Percentiles rank a stretch among this genome's conserved stretches.
phyloP scores from a whole-genome alignment of 2,329 filamentous ascomycete species.

The Stemphylium vesicarium region DNA sequence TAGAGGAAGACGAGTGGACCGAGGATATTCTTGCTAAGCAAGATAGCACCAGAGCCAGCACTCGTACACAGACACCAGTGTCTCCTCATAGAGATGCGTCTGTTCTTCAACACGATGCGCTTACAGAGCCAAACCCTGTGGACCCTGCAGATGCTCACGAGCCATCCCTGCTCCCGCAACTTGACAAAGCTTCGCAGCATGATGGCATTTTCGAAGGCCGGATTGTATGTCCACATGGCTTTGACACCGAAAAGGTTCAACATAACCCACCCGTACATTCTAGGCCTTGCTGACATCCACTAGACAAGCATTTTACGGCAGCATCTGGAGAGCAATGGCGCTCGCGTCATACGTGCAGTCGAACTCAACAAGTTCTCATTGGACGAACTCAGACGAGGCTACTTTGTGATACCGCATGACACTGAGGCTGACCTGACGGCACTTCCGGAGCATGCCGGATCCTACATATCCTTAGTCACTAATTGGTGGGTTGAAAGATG shows the following conservation, averaged over 20 bases:
- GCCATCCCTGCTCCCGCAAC: slow-evolving; percentile 1
- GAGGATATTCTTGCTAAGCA: slow-evolving; percentile 35
- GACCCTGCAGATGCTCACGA: slow-evolving; percentile 21
- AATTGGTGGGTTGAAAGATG: slow-evolving; percentile 95
- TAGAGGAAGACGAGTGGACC: slow-evolving; percentile 44
- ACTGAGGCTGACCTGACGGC: slow-evolving; percentile 43
- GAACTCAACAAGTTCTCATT: slow-evolving; percentile 33
- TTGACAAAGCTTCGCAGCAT: slow-evolving; percentile 49
- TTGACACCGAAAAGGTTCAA: slow-evolving; percentile 51
- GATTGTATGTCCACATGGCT: slow-evolving; percentile 52
- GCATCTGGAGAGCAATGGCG: slow-evolving; percentile 44
- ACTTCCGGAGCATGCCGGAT: slow-evolving; percentile 45
- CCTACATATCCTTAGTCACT: slow-evolving; percentile 63
- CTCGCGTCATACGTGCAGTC: slow-evolving; percentile 36
- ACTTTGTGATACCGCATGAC: slow-evolving; percentile 56
- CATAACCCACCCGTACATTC: not conserved
- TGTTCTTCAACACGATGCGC: slow-evolving; percentile 12
- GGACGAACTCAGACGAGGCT: slow-evolving; percentile 42
- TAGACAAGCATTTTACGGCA: slow-evolving; percentile 45
- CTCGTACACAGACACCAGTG: slow-evolving; percentile 17
- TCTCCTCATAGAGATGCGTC: slow-evolving; percentile 7
- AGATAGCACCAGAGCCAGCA: slow-evolving; percentile 21
- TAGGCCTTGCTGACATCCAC: slow-evolving; percentile 28
- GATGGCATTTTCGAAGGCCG: slow-evolving; percentile 53
- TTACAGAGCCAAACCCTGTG: slow-evolving; percentile 21